Conservation (phyloP, 495 filamentous ascomycete genomes). For the Beverwykella pulmonaria region DNA sequence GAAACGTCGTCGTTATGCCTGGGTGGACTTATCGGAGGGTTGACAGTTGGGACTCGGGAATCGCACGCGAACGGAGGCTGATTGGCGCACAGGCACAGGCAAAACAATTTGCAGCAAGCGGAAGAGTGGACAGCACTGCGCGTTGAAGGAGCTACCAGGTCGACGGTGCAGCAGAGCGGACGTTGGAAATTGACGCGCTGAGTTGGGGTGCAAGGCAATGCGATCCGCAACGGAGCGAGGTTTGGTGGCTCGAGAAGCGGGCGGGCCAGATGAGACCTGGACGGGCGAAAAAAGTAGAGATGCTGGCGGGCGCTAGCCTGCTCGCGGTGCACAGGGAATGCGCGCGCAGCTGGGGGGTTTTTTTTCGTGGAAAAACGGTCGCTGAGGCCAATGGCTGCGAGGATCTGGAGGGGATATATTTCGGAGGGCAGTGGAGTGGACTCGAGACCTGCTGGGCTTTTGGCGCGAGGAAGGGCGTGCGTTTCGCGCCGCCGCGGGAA, state of each 20-base stretch:
- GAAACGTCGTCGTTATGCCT: slow-evolving; percentile 35
- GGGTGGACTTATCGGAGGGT: slow-evolving; percentile 11
- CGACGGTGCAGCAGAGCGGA: slow-evolving; percentile 11
- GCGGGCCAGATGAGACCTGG: slow-evolving; percentile 17
- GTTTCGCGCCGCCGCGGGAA: slow-evolving; percentile 1
- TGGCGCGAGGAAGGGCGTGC: not conserved
- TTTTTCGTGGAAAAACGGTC: not conserved
- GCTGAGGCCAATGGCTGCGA: slow-evolving; percentile 30
- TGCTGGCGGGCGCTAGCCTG: slow-evolving; percentile 14
- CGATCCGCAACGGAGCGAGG: slow-evolving; percentile 22
- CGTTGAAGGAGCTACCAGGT: not conserved
- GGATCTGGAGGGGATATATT: slow-evolving; percentile 26
- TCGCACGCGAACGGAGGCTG: slow-evolving; percentile 27
- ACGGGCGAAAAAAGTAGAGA: slow-evolving; percentile 4
- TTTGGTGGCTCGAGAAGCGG: not conserved
- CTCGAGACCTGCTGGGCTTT: slow-evolving; percentile 10
- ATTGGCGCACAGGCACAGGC: slow-evolving; percentile 24
- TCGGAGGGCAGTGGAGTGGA: slow-evolving; percentile 7
- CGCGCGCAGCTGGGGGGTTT: slow-evolving; percentile 19
- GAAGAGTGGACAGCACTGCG: slow-evolving; percentile 12
- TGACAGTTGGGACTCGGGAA: slow-evolving; percentile 4
- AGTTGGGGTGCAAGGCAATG: slow-evolving; percentile 17
- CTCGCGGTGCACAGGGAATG: slow-evolving; percentile 11
- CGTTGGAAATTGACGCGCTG: slow-evolving; percentile 8
- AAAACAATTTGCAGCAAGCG: slow-evolving; percentile 27